A percentile compares a stretch with the other conserved stretches of the same genome.
phyloP scores from a whole-genome alignment of 257 asterid genomes.

The Plantago elongata region DNA sequence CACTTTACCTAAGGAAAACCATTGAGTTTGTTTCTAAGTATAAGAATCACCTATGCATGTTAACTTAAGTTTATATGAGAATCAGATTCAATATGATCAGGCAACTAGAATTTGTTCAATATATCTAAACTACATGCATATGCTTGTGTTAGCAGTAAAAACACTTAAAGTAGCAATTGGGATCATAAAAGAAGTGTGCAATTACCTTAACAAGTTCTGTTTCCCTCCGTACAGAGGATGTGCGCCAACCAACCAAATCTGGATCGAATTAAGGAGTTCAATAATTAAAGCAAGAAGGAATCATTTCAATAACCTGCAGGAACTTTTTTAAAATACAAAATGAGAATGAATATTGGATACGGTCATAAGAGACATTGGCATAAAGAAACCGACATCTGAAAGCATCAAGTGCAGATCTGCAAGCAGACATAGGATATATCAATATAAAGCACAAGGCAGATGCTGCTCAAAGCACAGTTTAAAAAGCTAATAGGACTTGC shows the following conservation, averaged over 20 bases:
- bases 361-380: constrained; percentile 89
- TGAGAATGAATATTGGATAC: constrained; percentile 33
- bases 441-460: constrained; percentile 13
- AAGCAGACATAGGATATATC: constrained; percentile 22
- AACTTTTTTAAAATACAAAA: background rate
- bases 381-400: constrained; percentile 72
- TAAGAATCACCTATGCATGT: background rate
- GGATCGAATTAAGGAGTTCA: background rate
- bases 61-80: background rate
- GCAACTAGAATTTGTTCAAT: background rate
- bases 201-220: constrained; percentile 12
- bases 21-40: too few species aligned
- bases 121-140: background rate
- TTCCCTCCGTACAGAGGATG: constrained; percentile 2
- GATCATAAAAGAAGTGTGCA: background rate
- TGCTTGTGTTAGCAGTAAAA: background rate
- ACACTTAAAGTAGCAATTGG: background rate
- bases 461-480: constrained; percentile 13
- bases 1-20: too few species aligned
- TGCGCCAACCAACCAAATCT: constrained; percentile 14
- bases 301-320: background rate
- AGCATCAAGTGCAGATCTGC: constrained; percentile 87
- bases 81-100: background rate
- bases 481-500: constrained; percentile 37
- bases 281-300: background rate